phyloP scores from a whole-genome alignment of 495 filamentous ascomycete species.

The Venustampulla echinocandica region DNA sequence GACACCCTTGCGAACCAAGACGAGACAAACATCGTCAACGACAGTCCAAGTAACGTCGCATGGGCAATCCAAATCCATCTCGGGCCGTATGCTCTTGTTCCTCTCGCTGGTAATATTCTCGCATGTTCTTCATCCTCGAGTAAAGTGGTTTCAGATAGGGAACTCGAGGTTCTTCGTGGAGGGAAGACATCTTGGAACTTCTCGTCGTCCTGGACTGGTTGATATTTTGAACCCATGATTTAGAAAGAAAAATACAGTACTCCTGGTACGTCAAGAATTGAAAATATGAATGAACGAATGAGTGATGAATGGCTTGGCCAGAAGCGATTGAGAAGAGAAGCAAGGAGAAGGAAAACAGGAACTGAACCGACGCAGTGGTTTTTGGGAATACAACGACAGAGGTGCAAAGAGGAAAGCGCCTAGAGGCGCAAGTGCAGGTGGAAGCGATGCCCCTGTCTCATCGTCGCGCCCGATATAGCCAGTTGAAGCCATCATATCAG shows the following conservation, averaged over 20 bases:
- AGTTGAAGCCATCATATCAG: no score
- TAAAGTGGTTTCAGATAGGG: constrained; percentile 12
- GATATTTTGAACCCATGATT: constrained; percentile 22
- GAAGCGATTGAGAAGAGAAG: constrained; percentile 19
- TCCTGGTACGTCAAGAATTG: constrained; percentile 31
- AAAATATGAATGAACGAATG: constrained; percentile 20
- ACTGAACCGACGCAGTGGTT: constrained; percentile 4
- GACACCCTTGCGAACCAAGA: constrained; percentile 30
- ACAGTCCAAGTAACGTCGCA: constrained; percentile 33
- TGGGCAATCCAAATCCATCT: constrained; percentile 39
- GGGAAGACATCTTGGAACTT: constrained; percentile 13
- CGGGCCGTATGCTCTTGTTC: constrained; percentile 7
- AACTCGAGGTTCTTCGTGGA: constrained; percentile 9
- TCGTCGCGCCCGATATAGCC: not conserved
- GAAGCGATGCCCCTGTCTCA: constrained; percentile 5
- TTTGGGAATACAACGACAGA: not conserved
- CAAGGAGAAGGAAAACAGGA: constrained; percentile 7
- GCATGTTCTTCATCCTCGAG: constrained; percentile 30
- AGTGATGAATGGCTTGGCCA: constrained; percentile 23
- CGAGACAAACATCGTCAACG: constrained; percentile 33
- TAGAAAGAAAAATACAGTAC: constrained; percentile 26
- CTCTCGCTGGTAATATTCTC: not conserved
- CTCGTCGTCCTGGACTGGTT: constrained; percentile 14
- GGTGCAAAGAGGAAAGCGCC: not conserved
- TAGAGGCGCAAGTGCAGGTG: constrained; percentile 6